Evolutionary conservation across 2,329 filamentous ascomycete species (phyloP).

Genomic region (Neonectria coccinea): DNA sequence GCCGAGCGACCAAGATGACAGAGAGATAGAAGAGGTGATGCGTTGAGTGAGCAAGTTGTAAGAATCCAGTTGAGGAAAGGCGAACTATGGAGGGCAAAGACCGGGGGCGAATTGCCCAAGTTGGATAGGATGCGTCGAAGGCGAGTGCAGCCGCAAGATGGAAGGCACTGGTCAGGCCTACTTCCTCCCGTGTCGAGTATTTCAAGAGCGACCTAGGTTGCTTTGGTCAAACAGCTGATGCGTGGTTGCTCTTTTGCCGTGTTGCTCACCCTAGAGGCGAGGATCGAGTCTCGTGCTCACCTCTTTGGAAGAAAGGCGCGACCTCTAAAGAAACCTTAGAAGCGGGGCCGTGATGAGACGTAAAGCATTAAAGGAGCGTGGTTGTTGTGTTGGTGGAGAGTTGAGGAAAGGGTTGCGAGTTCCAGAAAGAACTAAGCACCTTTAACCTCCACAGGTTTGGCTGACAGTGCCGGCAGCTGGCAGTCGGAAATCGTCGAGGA

Average conservation of each 20-base stretch:
- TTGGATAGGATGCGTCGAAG: slow-evolving; percentile 8
- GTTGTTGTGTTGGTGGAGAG: neutral
- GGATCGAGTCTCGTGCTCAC: neutral
- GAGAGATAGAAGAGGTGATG: neutral
- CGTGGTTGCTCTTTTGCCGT: neutral
- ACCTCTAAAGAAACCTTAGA: slow-evolving; percentile 1
- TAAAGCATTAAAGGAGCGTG: neutral
- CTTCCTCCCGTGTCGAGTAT: slow-evolving; percentile 15
- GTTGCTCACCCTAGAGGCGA: slow-evolving; percentile 5
- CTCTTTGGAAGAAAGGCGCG: neutral
- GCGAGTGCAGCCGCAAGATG: slow-evolving; percentile 31
- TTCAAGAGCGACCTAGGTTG: slow-evolving; percentile 11
- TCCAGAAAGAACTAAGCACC: neutral
- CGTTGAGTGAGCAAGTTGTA: neutral
- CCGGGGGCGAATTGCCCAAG: slow-evolving; percentile 15
- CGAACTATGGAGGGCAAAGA: neutral
- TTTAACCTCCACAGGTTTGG: slow-evolving; percentile 7
- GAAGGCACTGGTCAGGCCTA: slow-evolving; percentile 23
- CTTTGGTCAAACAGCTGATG: slow-evolving; percentile 2
- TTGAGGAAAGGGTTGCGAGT: neutral
- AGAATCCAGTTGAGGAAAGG: slow-evolving; percentile 2
- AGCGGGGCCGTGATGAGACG: neutral
- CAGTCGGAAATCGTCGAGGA: slow-evolving; percentile 27
- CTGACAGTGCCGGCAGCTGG: slow-evolving; percentile 36
- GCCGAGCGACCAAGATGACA: neutral